These are phyloP conservation scores for Platanthera zijinensis DNA, from an alignment of 106 monocot species.

Conservation along the genomic window DNA sequence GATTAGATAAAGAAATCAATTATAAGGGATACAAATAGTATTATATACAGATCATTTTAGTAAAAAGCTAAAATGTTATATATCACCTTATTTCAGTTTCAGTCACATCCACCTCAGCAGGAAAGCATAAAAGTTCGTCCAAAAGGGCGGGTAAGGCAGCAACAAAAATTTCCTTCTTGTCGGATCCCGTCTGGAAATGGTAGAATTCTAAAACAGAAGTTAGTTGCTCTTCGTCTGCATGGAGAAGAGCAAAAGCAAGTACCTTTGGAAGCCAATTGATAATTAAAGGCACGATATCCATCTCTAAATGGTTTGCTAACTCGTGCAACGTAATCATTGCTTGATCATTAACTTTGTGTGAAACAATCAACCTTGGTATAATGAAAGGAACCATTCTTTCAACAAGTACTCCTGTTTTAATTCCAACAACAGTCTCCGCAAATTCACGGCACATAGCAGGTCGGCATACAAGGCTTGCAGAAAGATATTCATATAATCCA, in stretches of 20 bases:
- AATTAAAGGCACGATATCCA: constrained; percentile 57
- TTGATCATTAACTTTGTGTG: constrained; percentile 53
- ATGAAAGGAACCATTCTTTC: constrained; percentile 71
- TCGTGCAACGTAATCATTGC: constrained; percentile 48
- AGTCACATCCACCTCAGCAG: constrained; percentile 41
- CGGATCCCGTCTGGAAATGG: constrained; percentile 71
- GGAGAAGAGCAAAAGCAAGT: constrained; percentile 78
- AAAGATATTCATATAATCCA: constrained; percentile 70
- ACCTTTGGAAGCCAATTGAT: constrained; percentile 91
- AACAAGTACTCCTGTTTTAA: constrained; percentile 57
- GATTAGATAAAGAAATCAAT: too few relatives aligned
- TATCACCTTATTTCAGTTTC: constrained; percentile 59
- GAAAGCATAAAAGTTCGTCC: constrained; percentile 88
- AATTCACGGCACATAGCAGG: constrained; percentile 65
- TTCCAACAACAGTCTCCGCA: constrained; percentile 66
- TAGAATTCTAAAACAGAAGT: constrained; percentile 83
- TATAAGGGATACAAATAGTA: too few relatives aligned
- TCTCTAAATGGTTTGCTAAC: constrained; percentile 60
- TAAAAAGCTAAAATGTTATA: neutral
- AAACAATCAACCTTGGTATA: constrained; percentile 76
- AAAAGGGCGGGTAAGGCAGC: constrained; percentile 87
- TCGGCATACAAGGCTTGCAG: constrained; percentile 42
- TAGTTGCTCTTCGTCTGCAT: constrained; percentile 49
- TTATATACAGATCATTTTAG: too few relatives aligned
- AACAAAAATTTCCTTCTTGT: constrained; percentile 84